These are phyloP conservation scores for Sarcomyxa edulis DNA, from an alignment of 768 basidiomycete species.

Conservation along the genomic window DNA sequence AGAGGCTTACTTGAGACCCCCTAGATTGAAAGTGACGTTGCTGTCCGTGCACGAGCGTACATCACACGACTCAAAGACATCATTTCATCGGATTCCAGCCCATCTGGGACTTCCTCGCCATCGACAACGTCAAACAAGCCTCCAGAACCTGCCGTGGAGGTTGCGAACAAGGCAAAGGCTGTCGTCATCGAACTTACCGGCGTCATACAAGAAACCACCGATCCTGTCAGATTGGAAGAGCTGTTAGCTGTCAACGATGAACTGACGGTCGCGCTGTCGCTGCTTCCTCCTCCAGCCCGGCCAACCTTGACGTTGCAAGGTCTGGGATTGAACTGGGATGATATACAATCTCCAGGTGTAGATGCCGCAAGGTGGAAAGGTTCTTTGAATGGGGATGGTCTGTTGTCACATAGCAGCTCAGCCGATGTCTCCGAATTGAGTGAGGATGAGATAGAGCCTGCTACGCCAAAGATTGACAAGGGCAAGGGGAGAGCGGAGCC, in stretches of 20 bases:
- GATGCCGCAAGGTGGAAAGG: constrained; percentile 8
- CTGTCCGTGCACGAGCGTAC: constrained; percentile 40
- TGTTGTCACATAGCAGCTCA: constrained; percentile 6
- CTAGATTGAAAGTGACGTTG: constrained; percentile 42
- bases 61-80: constrained; percentile 32
- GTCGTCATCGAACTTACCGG: constrained; percentile 46
- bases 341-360: not conserved
- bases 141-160: constrained; percentile 35
- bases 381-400: constrained; percentile 11
- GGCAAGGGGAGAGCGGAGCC: constrained; percentile 72
- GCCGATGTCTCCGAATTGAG: constrained; percentile 7
- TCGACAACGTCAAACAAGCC: constrained; percentile 8
- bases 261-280: constrained; percentile 52
- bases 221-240: constrained; percentile 59
- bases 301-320: constrained; percentile 39
- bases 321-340: constrained; percentile 35
- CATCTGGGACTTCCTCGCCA: constrained; percentile 9
- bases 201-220: constrained; percentile 50
- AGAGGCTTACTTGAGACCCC: constrained; percentile 9
- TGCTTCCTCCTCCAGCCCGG: constrained; percentile 30
- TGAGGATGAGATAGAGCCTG: constrained; percentile 27
- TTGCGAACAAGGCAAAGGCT: constrained; percentile 43
- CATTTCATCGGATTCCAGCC: constrained; percentile 9
- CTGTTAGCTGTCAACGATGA: constrained; percentile 71
- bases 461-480: constrained; percentile 69